Evolutionary conservation across 1,139 yeast species (phyloP).

Genomic region (Suhomyces bokatorum): DNA sequence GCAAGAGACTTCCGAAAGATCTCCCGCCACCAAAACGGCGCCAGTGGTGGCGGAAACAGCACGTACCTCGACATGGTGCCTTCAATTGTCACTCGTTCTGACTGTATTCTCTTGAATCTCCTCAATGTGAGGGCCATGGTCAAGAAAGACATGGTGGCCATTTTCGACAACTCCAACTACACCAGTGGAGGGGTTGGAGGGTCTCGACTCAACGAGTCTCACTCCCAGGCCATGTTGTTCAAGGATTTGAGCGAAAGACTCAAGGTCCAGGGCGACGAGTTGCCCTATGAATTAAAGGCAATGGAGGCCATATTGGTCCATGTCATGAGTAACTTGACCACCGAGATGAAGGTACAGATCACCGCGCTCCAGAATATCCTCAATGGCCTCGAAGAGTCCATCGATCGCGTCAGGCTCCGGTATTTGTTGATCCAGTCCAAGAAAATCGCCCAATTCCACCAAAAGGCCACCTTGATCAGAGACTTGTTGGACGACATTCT

Average conservation of each 20-base stretch:
- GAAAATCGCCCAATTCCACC: slow-evolving; percentile 47
- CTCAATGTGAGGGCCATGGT: slow-evolving; percentile 46
- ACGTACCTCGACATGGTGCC: slow-evolving; percentile 42
- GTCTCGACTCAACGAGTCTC: slow-evolving; percentile 35
- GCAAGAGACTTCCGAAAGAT: slow-evolving; percentile 47
- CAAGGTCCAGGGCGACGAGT: slow-evolving; percentile 22
- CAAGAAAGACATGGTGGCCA: slow-evolving; percentile 39
- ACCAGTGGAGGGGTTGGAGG: slow-evolving; percentile 21
- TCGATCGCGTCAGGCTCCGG: slow-evolving; percentile 41
- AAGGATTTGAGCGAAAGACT: slow-evolving; percentile 35
- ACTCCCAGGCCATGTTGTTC: slow-evolving; percentile 37
- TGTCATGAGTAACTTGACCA: slow-evolving; percentile 39
- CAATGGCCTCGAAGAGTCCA: slow-evolving; percentile 40
- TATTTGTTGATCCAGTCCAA: slow-evolving; percentile 46
- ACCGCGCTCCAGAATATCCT: slow-evolving; percentile 41
- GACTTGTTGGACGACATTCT: slow-evolving; percentile 42
- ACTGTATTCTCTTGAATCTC: slow-evolving; percentile 41
- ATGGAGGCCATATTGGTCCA: slow-evolving; percentile 44
- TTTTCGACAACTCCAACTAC: slow-evolving; percentile 35
- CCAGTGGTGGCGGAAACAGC: slow-evolving; percentile 5
- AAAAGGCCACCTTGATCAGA: slow-evolving; percentile 41
- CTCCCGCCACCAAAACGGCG: slow-evolving; percentile 26
- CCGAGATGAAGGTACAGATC: slow-evolving; percentile 46
- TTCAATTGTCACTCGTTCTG: slow-evolving; percentile 37
- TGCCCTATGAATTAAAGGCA: slow-evolving; percentile 49